Evolutionary conservation across 495 filamentous ascomycete genomes (phyloP), one percentile per base, ranked within the genome.

Genomic region (Ascobolus immersus): DNA sequence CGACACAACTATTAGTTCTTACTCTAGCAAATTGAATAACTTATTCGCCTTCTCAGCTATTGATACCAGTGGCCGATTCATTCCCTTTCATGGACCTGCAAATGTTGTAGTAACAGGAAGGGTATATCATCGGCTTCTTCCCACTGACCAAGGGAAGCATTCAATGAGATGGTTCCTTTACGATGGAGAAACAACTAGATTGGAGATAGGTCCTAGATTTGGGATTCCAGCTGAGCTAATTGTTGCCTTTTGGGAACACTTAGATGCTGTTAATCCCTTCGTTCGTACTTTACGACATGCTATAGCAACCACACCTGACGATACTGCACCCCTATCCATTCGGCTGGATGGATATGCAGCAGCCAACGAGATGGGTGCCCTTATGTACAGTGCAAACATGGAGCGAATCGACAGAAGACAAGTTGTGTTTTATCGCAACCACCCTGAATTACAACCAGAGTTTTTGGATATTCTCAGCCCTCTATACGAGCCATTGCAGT

Each of bases 131-230:
- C n/a, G n/a, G n/a, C n/a, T n/a, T n/a, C n/a, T n/a, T n/a, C n/a
- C n/a, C n/a, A n/a, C n/a, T n/a, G n/a, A n/a, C n/a, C n/a, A n/a
- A n/a, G n/a, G n/a, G n/a, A n/a, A n/a, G n/a, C n/a, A n/a, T n/a
- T n/a, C n/a, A 6, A 24, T 36, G 9, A 26, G 21, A 20, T 40
- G 25, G 33, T 36, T 40, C 19, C 15, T 32, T 5, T 26, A 39
- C 4, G 26, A 40, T 40, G 38, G 36, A 21, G 14, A 25, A 14
- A 21, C n/a, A n/a, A n/a, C 22, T 20, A 18, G 29, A 17, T 4
- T 24, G 1, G 18, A n/a, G n/a, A n/a, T 13, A 11, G 21, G 15
- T 5, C 2, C 30, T 18, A 11, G 33, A 26, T 12, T 2, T 4
- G 17, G 10, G 7, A 21, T 40, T 13, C 4, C 33, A 11, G 2